Base-by-base conservation (phyloP, 345 rosid species). In the Lumnitzera littorea region DNA sequence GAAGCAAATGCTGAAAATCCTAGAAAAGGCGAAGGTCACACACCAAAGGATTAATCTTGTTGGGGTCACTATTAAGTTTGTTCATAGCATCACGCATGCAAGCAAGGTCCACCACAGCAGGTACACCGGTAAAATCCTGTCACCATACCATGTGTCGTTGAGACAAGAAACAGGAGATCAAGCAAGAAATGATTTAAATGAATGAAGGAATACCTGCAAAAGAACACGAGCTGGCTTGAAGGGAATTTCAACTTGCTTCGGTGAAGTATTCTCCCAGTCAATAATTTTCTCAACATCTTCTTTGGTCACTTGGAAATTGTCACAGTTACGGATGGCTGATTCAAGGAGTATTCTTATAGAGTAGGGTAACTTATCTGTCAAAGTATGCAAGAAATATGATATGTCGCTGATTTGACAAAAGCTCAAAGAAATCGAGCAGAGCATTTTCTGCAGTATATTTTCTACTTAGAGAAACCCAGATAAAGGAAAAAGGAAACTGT, bases 51-150 rank as follows among this genome's bases (percentile, higher is more conserved):
- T 92, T 92, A 69, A 95, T 95, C 88, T 86, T 91, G 66, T 68
- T 78, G 3, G 97, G 72, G 68, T 95, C 99, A 72, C 97, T 77
- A 49, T 96, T 96, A 23, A 95, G 91, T 31, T 67, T 88, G 61
- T 73, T 81, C 97, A 95, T 91, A 12, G 99, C 99, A 86, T 95
- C 99, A 66, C 99, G 90, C 99, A 95, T 95, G 56, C 91, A 77
- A 67, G 99, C 99, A 60, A 95, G 99, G 70, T 95, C 99, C 55
- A 95, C 97, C 46, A 91, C 99, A 25, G 91, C 99, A 41, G 99
- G 99, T 29, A 95, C 99, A n/a, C 99, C 99, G 62, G 99, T 95
- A 78, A 95, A 91, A 76, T 91, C 99, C 99, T 95, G 82, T 53
- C 48, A 66, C 43, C 43, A 62, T 55, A 57, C 12, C 69, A 12